Evolutionary conservation across 495 filamentous ascomycete species (phyloP).

Genomic region (Penicillium diatomitis): DNA sequence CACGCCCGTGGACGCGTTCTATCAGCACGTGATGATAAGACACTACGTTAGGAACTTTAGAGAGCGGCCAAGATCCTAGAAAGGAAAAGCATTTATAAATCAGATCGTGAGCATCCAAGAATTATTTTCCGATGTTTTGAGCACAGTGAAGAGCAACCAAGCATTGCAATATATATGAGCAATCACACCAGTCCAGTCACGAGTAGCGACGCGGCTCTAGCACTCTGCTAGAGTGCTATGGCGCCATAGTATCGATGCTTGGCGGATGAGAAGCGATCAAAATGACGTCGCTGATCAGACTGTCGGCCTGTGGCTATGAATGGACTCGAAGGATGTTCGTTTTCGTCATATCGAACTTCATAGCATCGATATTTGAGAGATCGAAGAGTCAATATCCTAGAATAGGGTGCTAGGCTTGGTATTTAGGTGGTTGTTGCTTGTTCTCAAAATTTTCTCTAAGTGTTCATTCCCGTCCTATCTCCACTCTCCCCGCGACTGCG

Average conservation of each 20-base stretch:
- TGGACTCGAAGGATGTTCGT: background rate
- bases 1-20: background rate
- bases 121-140: too few relatives aligned
- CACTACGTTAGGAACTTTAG: background rate
- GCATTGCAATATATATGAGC: too few relatives aligned
- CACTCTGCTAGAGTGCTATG: background rate
- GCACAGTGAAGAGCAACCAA: background rate
- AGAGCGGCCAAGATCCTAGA: background rate
- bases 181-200: background rate
- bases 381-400: too few relatives aligned
- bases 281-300: background rate
- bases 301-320: background rate
- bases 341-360: too few relatives aligned
- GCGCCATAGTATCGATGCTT: background rate
- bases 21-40: constrained; percentile 10
- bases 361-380: too few relatives aligned
- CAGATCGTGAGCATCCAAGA: too few relatives aligned
- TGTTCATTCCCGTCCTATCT: background rate
- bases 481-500: constrained; percentile 2
- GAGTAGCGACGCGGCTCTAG: too few relatives aligned
- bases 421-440: too few relatives aligned
- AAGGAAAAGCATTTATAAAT: background rate
- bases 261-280: background rate
- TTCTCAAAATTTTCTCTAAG: background rate
- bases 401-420: too few relatives aligned